A percentile compares a stretch with the other conserved stretches of the same genome.
phyloP scores from a whole-genome alignment of 257 asterid species.

The Gentiana macrophylla region DNA sequence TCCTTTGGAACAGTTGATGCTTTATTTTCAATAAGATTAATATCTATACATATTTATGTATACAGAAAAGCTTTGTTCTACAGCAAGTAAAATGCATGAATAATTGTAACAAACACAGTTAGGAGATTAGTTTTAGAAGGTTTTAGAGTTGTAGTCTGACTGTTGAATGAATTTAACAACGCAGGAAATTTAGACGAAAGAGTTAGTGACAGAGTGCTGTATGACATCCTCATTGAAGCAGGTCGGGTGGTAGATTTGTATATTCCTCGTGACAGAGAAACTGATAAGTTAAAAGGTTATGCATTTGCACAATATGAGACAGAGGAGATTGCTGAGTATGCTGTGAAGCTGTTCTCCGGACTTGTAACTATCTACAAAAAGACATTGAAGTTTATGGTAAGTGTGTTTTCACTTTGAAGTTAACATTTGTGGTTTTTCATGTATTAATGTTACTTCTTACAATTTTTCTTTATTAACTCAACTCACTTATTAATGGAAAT shows the following conservation, averaged over 20 bases:
- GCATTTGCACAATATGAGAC: constrained; percentile 91
- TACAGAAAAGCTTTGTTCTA: no score
- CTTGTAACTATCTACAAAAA: constrained; percentile 63
- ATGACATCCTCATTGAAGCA: constrained; percentile 93
- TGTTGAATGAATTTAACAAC: no score
- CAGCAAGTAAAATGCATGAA: no score
- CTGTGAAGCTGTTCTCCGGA: constrained; percentile 89
- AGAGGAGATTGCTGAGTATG: constrained; percentile 79
- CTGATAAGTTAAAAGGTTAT: constrained; percentile 71
- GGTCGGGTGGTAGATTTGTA: constrained; percentile 69
- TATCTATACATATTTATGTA: no score
- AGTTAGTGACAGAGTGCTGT: constrained; percentile 76
- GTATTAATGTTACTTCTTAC: no score
- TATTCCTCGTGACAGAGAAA: constrained; percentile 85
- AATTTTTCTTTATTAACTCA: neutral
- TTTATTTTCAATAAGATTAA: no score
- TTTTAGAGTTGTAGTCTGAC: no score
- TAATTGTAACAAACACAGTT: no score
- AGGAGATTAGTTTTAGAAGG: no score
- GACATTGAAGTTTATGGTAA: constrained; percentile 73
- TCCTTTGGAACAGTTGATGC: no score
- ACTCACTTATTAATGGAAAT: neutral
- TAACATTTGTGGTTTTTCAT: no score
- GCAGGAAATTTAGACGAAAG: constrained; percentile 85
- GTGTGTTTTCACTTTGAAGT: constrained; percentile 1